phyloP scores from a whole-genome alignment of 1,284 basidiomycete genomes.

The Tylopilus sp. region DNA sequence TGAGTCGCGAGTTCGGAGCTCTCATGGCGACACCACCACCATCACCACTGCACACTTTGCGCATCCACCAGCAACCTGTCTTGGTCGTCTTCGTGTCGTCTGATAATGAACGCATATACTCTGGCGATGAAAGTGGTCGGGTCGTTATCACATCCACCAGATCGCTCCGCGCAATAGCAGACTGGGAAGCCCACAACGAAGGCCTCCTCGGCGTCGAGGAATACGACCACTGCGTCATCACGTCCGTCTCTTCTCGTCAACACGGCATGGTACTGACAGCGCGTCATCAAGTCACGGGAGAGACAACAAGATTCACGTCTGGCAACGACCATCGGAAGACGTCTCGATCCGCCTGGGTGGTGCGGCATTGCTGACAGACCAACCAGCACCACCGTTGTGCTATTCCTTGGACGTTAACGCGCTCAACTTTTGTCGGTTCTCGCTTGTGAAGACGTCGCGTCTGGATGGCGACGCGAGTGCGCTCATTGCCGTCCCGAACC shows the following conservation, averaged over 20 bases:
- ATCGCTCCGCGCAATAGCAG: slow-evolving; percentile 73
- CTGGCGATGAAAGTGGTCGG: slow-evolving; percentile 81
- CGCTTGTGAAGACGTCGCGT: slow-evolving; percentile 52
- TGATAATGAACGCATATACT: slow-evolving; percentile 83
- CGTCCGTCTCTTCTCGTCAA: no score
- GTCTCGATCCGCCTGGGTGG: slow-evolving; percentile 55
- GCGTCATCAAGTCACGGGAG: slow-evolving; percentile 72
- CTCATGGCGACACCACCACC: slow-evolving; percentile 44
- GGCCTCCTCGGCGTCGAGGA: slow-evolving; percentile 83
- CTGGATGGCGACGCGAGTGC: slow-evolving; percentile 45
- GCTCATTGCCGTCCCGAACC: slow-evolving; percentile 84
- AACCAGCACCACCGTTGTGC: slow-evolving; percentile 61
- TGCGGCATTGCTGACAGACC: slow-evolving; percentile 62
- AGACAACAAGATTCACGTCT: slow-evolving; percentile 86
- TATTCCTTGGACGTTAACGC: slow-evolving; percentile 54
- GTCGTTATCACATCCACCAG: slow-evolving; percentile 80
- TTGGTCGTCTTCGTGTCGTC: slow-evolving; percentile 67
- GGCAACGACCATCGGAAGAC: slow-evolving; percentile 64
- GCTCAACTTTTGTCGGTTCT: slow-evolving; percentile 87
- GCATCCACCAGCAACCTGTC: slow-evolving; percentile 74
- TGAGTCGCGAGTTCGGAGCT: background rate
- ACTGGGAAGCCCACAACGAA: slow-evolving; percentile 85
- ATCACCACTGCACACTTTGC: slow-evolving; percentile 79
- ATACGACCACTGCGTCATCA: slow-evolving; percentile 10
- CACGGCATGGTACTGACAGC: no score